These are phyloP conservation scores for Monilinia laxa DNA, from an alignment of 2,329 filamentous ascomycete species.

Conservation along the genomic window DNA sequence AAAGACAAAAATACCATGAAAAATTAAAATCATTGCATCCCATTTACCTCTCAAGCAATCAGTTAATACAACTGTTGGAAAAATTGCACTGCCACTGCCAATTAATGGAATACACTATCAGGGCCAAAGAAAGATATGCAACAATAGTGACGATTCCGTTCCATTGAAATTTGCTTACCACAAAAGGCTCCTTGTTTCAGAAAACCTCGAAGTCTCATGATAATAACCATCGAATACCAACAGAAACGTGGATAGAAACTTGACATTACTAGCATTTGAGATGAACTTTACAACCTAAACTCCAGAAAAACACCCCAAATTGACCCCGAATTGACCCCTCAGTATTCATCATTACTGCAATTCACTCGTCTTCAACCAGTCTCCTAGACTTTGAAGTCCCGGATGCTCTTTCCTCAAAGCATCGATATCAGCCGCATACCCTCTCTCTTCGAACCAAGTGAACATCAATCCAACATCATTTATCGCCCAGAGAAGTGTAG, in stretches of 20 bases:
- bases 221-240: neutral
- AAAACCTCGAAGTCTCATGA: neutral
- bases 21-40: neutral
- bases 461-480: slow-evolving; percentile 38
- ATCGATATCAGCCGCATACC: slow-evolving; percentile 41
- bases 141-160: neutral
- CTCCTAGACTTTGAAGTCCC: slow-evolving; percentile 45
- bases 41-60: neutral
- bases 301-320: neutral
- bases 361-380: slow-evolving; percentile 46
- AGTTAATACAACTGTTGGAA: neutral
- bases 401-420: slow-evolving; percentile 45
- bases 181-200: neutral
- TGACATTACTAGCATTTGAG: neutral
- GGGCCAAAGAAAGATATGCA: neutral
- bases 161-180: neutral
- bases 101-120: neutral
- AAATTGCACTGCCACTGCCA: neutral
- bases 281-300: neutral
- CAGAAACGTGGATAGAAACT: neutral
- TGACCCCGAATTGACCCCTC: neutral
- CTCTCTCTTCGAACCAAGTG: slow-evolving; percentile 36
- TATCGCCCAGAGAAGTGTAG: slow-evolving; percentile 31
- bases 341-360: slow-evolving; percentile 10
- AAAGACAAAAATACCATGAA: neutral